Base-by-base conservation (phyloP, 495 filamentous ascomycete genomes). In the Annulohypoxylon moriforme region DNA sequence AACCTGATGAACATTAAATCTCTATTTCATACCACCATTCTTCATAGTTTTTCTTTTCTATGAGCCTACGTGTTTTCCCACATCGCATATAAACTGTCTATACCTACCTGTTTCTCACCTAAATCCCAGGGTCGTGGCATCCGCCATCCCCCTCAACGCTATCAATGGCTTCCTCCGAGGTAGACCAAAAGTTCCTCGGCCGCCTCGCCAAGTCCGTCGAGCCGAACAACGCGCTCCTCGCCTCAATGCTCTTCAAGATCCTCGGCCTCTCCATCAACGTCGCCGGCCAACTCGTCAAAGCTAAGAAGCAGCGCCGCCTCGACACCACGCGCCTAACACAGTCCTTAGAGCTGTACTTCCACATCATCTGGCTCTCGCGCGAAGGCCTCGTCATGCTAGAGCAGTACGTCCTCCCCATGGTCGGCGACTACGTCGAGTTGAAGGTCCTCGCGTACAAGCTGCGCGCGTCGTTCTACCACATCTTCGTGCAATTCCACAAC, bases 401-500 rank as follows among this genome's bases (percentile, higher is more conserved):
- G 79, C 87, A 93, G 76, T 94, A 92, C 75, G 89, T 99, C 42
- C 80, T 97, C 4, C 94, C 94, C 1, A 88, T 92, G 85, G 89
- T 94, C 0, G 83, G 86, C 24, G 82, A 85, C 40, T 90, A 89
- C 72, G 79, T 89, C 73, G 94, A 92, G 78, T 87, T 94, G 20
- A 93, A 93, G 72, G 94, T 98, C 9, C 87, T 99, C 56, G 89
- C 92, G 7, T 92, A 92, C 80, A 99, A 98, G 81, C 87, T 99
- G 20, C 90, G 93, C 64, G 96, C 96, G 5, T 94, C 91, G 25
- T 97, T 98, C 75, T 95, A 96, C 73, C 96, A 99, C 81, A 93
- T 99, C 65, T 97, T 97, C 76, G 97, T 97, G 57, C 86, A 98
- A 14, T 99, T 97, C 77, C 93, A 97, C 82, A 97, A 98, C 80